These are phyloP conservation scores for Sindora glabra DNA, from an alignment of 306 rosid genomes.

Conservation along the genomic window DNA sequence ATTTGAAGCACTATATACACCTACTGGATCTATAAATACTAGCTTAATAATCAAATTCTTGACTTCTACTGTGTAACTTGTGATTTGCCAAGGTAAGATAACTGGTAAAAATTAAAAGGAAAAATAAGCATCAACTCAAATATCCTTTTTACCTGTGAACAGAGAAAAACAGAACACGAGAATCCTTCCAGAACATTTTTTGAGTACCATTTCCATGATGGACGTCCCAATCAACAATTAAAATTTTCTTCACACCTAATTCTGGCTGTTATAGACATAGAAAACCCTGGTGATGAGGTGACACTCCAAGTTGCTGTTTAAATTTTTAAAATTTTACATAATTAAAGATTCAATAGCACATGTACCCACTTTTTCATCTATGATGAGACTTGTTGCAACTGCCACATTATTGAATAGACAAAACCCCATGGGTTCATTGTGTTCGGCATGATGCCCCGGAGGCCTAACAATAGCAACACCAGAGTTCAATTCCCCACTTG, in stretches of 20 bases:
- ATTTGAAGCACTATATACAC: not conserved
- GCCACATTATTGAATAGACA: constrained; percentile 93
- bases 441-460: constrained; percentile 98
- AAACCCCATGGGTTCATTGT: constrained; percentile 80
- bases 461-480: constrained; percentile 90
- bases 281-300: constrained; percentile 9
- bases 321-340: not conserved
- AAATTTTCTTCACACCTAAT: constrained; percentile 57
- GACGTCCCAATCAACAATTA: constrained; percentile 97
- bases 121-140: not conserved
- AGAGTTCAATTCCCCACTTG: constrained; percentile 69
- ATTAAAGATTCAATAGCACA: not conserved
- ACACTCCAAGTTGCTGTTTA: not conserved
- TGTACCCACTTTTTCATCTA: constrained; percentile 60
- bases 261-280: constrained; percentile 60
- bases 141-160: constrained; percentile 66
- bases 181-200: constrained; percentile 78
- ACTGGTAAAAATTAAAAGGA: not conserved
- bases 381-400: constrained; percentile 55
- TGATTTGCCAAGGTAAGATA: not conserved
- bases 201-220: constrained; percentile 99
- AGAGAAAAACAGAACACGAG: constrained; percentile 88
- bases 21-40: no score
- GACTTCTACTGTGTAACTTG: not conserved
- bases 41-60: not conserved